These are phyloP conservation scores for Stagonosporopsis rhizophila DNA, from an alignment of 2,329 filamentous ascomycete species.

Conservation along the genomic window DNA sequence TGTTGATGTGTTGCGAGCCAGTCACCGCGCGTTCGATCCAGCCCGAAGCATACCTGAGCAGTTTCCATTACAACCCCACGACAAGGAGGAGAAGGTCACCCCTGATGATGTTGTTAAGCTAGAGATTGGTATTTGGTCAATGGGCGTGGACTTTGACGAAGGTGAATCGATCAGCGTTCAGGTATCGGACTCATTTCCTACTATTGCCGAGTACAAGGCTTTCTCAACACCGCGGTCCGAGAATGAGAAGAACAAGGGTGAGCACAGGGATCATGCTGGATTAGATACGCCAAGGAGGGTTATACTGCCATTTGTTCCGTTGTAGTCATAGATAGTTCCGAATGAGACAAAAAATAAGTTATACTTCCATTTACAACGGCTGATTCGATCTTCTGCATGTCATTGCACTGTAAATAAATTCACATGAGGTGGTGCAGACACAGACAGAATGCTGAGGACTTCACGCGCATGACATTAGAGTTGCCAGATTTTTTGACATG, in stretches of 20 bases:
- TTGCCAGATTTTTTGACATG: background rate
- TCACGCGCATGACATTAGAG: background rate
- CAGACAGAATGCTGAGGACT: background rate
- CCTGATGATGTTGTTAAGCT: constrained; percentile 54
- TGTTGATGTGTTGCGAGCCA: constrained; percentile 55
- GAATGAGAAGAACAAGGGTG: constrained; percentile 52
- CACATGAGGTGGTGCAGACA: no score
- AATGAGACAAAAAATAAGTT: background rate
- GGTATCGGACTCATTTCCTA: constrained; percentile 36
- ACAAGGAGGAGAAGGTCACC: constrained; percentile 50
- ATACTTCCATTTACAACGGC: no score
- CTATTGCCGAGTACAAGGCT: constrained; percentile 48
- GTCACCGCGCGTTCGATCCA: constrained; percentile 48
- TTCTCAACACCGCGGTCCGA: constrained; percentile 50
- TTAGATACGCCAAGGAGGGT: constrained; percentile 49
- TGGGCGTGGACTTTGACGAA: constrained; percentile 56
- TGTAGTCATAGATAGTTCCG: constrained; percentile 1
- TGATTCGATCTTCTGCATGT: background rate
- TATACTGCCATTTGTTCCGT: constrained; percentile 48
- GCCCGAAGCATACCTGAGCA: constrained; percentile 31
- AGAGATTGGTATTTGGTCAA: constrained; percentile 58
- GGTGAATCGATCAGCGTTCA: constrained; percentile 45
- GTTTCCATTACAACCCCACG: constrained; percentile 51
- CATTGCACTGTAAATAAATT: background rate
- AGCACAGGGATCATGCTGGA: constrained; percentile 50